phyloP scores from a whole-genome alignment of 2,329 filamentous ascomycete genomes.

The Colletotrichum lini region DNA sequence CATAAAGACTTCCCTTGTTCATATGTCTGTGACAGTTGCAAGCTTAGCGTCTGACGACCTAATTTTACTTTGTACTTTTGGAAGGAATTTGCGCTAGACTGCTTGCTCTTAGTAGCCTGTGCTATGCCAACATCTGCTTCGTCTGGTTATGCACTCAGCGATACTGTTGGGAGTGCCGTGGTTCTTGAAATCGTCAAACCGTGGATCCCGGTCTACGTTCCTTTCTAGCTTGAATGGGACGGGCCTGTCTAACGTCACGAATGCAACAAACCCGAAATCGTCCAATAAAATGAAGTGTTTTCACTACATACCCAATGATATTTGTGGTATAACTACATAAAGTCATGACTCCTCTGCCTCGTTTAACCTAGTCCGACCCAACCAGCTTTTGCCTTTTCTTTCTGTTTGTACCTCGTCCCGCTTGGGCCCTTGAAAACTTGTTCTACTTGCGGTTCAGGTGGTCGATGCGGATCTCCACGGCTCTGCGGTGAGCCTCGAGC shows the following conservation, averaged over 20 bases:
- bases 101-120: not conserved
- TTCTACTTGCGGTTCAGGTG: slow-evolving; percentile 55
- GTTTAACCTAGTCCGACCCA: not conserved
- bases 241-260: not conserved
- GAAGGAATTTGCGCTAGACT: not conserved
- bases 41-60: slow-evolving; percentile 39
- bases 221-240: not conserved
- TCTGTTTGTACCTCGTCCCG: not conserved
- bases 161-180: too few relatives aligned
- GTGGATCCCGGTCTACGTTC: too few relatives aligned
- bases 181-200: not conserved
- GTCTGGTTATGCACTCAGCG: too few relatives aligned
- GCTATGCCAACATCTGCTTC: not conserved
- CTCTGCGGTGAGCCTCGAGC: slow-evolving; percentile 91
- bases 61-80: slow-evolving; percentile 38
- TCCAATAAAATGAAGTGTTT: not conserved
- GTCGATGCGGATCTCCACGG: slow-evolving; percentile 85
- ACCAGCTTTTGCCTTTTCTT: not conserved
- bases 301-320: slow-evolving; percentile 19
- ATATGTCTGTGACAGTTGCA: slow-evolving; percentile 40
- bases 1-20: slow-evolving; percentile 59
- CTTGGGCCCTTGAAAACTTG: not conserved
- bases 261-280: too few relatives aligned
- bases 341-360: slow-evolving; percentile 2
- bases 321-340: slow-evolving; percentile 39